Percentiles rank a stretch among this genome's conserved stretches.
Evolutionary conservation across 225 moss, liverwort and hornwort genomes (phyloP).

Genomic region (Antitrichia curtipendula): DNA sequence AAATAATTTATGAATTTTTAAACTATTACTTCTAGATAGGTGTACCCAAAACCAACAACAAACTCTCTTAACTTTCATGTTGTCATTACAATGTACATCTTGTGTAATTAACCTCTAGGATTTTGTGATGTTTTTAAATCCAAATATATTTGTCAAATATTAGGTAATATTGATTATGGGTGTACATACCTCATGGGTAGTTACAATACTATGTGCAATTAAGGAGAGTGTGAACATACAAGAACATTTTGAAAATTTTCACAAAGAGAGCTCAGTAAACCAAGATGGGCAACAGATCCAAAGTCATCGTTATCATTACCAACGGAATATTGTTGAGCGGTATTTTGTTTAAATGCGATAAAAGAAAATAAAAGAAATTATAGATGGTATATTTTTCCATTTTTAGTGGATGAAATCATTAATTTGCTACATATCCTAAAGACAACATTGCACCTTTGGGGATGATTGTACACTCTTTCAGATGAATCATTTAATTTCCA

Average conservation of each 20-base stretch:
- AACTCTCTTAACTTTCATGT: not conserved
- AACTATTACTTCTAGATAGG: not conserved
- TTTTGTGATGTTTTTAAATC: not conserved
- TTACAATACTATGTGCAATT: not conserved
- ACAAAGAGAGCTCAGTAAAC: not conserved
- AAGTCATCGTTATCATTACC: not conserved
- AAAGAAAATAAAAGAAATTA: not conserved
- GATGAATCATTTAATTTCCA: not conserved
- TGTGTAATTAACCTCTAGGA: not conserved
- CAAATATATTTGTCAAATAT: not conserved
- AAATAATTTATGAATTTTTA: not conserved
- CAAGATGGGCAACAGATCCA: not conserved
- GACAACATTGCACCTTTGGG: not conserved
- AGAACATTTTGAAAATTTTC: not conserved
- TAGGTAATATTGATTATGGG: not conserved
- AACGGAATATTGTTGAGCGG: accelerated
- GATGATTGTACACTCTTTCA: not conserved
- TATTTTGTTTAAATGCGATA: not conserved
- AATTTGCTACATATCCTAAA: not conserved
- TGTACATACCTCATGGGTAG: too few species aligned
- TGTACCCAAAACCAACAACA: not conserved
- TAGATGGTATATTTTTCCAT: too few species aligned
- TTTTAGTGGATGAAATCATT: too few species aligned
- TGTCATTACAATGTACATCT: not conserved
- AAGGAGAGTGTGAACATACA: not conserved